Evolutionary conservation across 2,329 filamentous ascomycete genomes (phyloP), one percentile per base, ranked within the genome.

Genomic region (Exutisphaerella laricina): DNA sequence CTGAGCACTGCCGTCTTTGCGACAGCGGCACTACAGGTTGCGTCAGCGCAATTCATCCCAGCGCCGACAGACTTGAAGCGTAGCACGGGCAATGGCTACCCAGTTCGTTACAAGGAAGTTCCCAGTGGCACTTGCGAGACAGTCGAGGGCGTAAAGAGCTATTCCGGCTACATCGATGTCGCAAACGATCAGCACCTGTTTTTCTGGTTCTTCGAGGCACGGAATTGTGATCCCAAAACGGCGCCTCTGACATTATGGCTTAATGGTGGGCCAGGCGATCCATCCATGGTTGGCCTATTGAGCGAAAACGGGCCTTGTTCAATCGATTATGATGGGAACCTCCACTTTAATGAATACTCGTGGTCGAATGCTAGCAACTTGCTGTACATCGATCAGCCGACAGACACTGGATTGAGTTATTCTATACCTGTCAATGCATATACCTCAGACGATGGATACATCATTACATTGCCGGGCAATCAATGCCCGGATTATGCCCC

Each of bases 331-430:
- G 38, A 57, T 33, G 42, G 45, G 28, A 51, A 46, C 48, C 67
- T 67, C 0, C 58, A 58, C n/a, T 44, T 68, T 14, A 83, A 80
- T 53, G 71, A 75, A 2, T 79, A 72, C 67, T 30, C 77, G 1
- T 83, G 78, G 75, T 80, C 77, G 16, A 51, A 54, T 28, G 38
- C 33, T 12, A 84, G 84, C 32, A 84, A 84, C 50, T 75, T 84
- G 71, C 73, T 85, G 10, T 85, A 82, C 61, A 75, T 85, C 51
- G 82, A 86, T 52, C 76, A 85, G 60, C 82, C 78, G 4, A 73
- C 70, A 6, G 71, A 74, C 32, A 73, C 77, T 4, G 78, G 78
- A 0, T 74, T 80, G 53, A 78, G 72, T 9, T 81, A 80, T 56
- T 66, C 66, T 4, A 58, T 65, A 7, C 63, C 68, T 0, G 62